These are phyloP conservation scores for Alternaria sp. DNA, from an alignment of 2,329 filamentous ascomycete species.

Conservation along the genomic window DNA sequence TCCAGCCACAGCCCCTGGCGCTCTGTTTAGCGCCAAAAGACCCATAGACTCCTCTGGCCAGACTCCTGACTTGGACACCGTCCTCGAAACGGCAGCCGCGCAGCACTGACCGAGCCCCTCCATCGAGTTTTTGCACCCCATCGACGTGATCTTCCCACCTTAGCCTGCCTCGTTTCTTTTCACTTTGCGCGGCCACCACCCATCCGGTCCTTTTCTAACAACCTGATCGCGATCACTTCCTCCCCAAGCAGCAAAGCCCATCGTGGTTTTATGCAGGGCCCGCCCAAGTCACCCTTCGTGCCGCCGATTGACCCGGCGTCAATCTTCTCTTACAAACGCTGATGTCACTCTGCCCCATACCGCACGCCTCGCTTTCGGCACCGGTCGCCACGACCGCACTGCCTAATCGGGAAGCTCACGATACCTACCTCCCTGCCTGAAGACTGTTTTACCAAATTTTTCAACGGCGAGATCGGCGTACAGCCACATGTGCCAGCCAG, in stretches of 20 bases:
- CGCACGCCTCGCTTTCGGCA: conserved; percentile 5
- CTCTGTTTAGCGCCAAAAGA: conserved; percentile 6
- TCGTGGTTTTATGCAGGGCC: conserved; percentile 17
- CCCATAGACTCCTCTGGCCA: conserved; percentile 18
- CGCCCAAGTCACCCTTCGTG: conserved; percentile 9
- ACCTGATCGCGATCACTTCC: conserved; percentile 3
- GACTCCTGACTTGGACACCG: conserved; percentile 18
- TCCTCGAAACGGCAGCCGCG: conserved; percentile 23
- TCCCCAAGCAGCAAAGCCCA: not conserved
- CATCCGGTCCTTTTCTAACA: conserved; percentile 12
- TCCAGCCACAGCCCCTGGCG: conserved; percentile 28
- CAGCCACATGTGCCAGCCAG: not conserved
- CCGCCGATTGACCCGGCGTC: conserved; percentile 17
- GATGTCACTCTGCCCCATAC: conserved; percentile 11
- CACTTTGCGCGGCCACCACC: conserved; percentile 8
- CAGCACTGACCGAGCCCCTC: conserved; percentile 13
- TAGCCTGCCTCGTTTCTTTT: conserved; percentile 12
- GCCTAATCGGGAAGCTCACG: conserved; percentile 9
- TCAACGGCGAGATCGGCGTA: not conserved
- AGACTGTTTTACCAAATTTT: not conserved
- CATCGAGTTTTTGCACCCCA: conserved; percentile 26
- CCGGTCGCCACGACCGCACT: not conserved
- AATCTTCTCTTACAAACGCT: conserved; percentile 6
- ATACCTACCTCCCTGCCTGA: not conserved
- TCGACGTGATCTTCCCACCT: conserved; percentile 17